These are phyloP conservation scores for Leishmania arabica DNA, from an alignment of 208 protist species.

Conservation along the genomic window DNA sequence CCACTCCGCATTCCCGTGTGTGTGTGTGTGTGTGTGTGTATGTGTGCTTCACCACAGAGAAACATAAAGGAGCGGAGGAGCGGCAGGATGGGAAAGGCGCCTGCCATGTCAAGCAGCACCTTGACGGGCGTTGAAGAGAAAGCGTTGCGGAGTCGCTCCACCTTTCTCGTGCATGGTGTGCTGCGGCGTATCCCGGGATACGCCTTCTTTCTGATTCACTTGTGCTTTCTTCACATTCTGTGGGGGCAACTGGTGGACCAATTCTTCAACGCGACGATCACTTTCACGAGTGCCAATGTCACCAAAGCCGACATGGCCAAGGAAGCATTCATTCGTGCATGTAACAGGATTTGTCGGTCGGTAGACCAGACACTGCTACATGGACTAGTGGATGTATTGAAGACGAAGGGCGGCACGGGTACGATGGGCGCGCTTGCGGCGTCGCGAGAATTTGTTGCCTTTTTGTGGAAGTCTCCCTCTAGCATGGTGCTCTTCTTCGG, in stretches of 20 bases:
- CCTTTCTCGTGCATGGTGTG: conserved; percentile 26
- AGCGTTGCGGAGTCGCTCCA: background rate
- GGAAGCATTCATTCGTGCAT: background rate
- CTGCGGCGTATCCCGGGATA: conserved; percentile 31
- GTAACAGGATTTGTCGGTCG: conserved; percentile 15
- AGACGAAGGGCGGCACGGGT: conserved; percentile 6
- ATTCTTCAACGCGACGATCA: conserved; percentile 23
- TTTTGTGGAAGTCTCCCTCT: conserved; percentile 32
- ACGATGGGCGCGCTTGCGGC: conserved; percentile 5
- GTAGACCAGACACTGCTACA: conserved; percentile 27
- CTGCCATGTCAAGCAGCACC: background rate
- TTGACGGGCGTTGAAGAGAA: background rate
- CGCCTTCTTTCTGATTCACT: conserved; percentile 29
- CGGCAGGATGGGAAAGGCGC: background rate
- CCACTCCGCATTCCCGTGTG: background rate
- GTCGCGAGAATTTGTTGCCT: conserved; percentile 10
- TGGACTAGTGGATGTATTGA: conserved; percentile 23
- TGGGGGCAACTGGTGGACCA: conserved; percentile 33
- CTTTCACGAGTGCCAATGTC: conserved; percentile 15
- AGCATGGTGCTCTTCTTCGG: conserved; percentile 39
- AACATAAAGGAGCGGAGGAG: background rate
- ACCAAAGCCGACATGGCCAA: conserved; percentile 11
- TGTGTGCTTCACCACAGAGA: background rate
- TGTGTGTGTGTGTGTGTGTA: too few relatives aligned
- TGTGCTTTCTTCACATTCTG: conserved; percentile 37